Conservation (phyloP, 2,329 filamentous ascomycete genomes). For the Fusarium burgessii region DNA sequence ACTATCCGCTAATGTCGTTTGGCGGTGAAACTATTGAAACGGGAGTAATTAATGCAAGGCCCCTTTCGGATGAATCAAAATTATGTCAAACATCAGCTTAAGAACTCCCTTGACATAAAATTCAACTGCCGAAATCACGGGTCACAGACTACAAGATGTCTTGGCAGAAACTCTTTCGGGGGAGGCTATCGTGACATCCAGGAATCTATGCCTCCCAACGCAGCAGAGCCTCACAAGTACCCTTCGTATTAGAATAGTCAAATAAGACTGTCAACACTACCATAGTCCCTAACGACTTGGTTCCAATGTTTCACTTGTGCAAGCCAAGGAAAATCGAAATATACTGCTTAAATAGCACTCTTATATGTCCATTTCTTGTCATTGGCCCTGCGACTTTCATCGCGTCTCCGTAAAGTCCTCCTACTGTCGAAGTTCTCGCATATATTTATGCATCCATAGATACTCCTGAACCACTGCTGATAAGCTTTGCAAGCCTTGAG, state of each 20-base stretch:
- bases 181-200: background rate
- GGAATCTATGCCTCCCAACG: background rate
- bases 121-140: background rate
- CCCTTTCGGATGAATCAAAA: constrained; percentile 22
- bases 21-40: constrained; percentile 40
- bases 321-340: background rate
- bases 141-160: background rate
- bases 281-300: background rate
- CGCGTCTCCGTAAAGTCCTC: background rate
- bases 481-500: background rate
- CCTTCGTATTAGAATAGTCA: background rate
- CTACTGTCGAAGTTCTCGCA: too few species aligned
- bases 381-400: background rate
- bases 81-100: constrained; percentile 15
- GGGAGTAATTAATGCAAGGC: constrained; percentile 37
- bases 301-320: background rate
- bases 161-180: background rate
- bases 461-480: background rate
- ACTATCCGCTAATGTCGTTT: constrained; percentile 26
- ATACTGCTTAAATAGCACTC: background rate
- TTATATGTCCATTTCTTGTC: background rate
- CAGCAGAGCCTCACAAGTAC: background rate
- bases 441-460: background rate
- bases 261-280: background rate
- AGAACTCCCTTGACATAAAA: constrained; percentile 25